A percentile compares a stretch with the other conserved stretches of the same genome.
Evolutionary conservation across 441 rosid genomes (phyloP).

Genomic region (Isatis lusitanica): DNA sequence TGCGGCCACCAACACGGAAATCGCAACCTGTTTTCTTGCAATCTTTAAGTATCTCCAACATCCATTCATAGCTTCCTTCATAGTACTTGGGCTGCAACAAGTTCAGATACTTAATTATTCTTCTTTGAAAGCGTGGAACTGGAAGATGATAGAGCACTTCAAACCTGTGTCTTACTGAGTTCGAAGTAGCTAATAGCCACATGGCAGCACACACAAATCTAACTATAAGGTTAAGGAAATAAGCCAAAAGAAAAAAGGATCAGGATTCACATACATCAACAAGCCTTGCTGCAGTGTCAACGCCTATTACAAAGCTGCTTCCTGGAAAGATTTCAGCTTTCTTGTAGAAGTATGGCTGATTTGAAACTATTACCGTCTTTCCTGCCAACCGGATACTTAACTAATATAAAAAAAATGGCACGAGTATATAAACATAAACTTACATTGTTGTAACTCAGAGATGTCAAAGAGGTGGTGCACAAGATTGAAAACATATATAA

Average conservation of each 20-base stretch:
- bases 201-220: conserved; percentile 5
- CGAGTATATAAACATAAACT: not conserved
- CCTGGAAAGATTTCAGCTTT: conserved; percentile 94
- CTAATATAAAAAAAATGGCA: conserved; percentile 16
- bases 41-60: conserved; percentile 62
- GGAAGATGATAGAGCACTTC: conserved; percentile 5
- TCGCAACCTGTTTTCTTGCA: conserved; percentile 79
- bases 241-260: not conserved
- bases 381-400: conserved; percentile 51
- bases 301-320: conserved; percentile 91
- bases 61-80: conserved; percentile 55
- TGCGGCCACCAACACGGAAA: conserved; percentile 85
- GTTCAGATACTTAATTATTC: not conserved
- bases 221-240: not conserved
- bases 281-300: conserved; percentile 86
- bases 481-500: not conserved
- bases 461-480: not conserved
- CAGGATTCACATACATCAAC: conserved; percentile 55
- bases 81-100: conserved; percentile 76
- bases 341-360: conserved; percentile 91
- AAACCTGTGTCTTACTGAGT: not conserved
- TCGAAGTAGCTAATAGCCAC: not conserved
- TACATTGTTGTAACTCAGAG: conserved; percentile 2
- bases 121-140: not conserved
- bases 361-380: conserved; percentile 78